Percentiles rank a stretch among this genome's conserved stretches.
These are phyloP conservation scores for Alternaria rosae DNA, from an alignment of 2,329 filamentous ascomycete species.

Conservation along the genomic window DNA sequence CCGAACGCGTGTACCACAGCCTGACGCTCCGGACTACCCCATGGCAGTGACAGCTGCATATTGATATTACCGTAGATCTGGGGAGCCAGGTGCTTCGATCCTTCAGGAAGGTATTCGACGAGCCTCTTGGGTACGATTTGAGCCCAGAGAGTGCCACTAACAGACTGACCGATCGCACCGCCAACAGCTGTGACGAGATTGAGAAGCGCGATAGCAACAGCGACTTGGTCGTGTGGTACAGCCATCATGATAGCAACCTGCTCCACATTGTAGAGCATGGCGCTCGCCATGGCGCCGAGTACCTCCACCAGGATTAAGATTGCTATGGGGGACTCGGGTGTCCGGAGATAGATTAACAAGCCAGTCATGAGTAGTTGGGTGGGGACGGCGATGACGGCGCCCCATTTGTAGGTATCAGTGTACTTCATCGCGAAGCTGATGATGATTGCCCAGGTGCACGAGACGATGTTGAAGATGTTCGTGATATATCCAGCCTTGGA, in stretches of 20 bases:
- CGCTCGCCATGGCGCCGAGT: slow-evolving; percentile 29
- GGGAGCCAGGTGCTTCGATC: slow-evolving; percentile 9
- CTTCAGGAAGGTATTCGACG: slow-evolving; percentile 23
- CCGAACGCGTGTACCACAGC: slow-evolving; percentile 45
- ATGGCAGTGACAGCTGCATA: slow-evolving; percentile 61
- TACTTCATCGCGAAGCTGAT: slow-evolving; percentile 29
- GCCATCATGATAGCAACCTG: slow-evolving; percentile 30
- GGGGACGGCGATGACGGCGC: slow-evolving; percentile 30
- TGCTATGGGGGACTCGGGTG: slow-evolving; percentile 28
- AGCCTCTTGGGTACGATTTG: slow-evolving; percentile 57
- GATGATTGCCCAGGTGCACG: slow-evolving; percentile 26
- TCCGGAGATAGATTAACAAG: slow-evolving; percentile 38
- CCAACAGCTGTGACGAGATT: slow-evolving; percentile 64
- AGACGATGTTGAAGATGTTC: slow-evolving; percentile 34
- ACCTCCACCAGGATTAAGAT: slow-evolving; percentile 41
- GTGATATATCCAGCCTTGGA: slow-evolving; percentile 28
- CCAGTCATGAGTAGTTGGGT: slow-evolving; percentile 34
- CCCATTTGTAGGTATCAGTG: slow-evolving; percentile 34
- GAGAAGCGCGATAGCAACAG: slow-evolving; percentile 53
- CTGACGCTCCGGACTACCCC: slow-evolving; percentile 57
- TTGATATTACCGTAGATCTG: slow-evolving; percentile 53
- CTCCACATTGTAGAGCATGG: slow-evolving; percentile 28
- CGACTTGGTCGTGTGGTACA: slow-evolving; percentile 28
- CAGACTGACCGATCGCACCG: slow-evolving; percentile 51
- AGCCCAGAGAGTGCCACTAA: slow-evolving; percentile 70